A percentile compares a stretch with the other conserved stretches of the same genome.
Conservation (phyloP, 1,139 yeast species). For the Blastobotrys buckinghamii region DNA sequence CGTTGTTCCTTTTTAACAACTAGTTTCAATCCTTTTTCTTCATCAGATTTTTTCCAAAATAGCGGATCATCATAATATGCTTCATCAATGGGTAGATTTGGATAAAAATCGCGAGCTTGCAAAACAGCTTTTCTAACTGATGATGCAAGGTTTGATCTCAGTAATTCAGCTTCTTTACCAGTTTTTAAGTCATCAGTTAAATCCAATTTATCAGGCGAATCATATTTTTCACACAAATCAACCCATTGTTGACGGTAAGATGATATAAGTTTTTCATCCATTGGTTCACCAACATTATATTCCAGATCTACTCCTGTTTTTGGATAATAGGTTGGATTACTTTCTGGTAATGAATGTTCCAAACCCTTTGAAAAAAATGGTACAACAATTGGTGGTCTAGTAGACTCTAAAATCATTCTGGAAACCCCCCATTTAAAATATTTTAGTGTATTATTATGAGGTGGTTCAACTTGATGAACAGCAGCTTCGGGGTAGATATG, state of each 20-base stretch:
- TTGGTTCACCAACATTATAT: conserved; percentile 65
- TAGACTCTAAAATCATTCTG: conserved; percentile 72
- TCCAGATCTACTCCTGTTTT: conserved; percentile 57
- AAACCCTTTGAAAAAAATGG: conserved; percentile 87
- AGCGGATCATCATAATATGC: conserved; percentile 57
- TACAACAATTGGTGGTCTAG: conserved; percentile 79
- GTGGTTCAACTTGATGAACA: conserved; percentile 78
- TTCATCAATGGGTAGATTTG: conserved; percentile 17
- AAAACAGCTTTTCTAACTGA: conserved; percentile 6
- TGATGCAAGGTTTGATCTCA: conserved; percentile 63
- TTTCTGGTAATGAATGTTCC: conserved; percentile 82
- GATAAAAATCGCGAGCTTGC: background rate
- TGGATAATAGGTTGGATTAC: conserved; percentile 29
- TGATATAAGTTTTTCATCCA: conserved; percentile 57
- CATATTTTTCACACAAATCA: conserved; percentile 44
- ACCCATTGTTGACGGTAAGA: conserved; percentile 65
- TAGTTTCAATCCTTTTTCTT: background rate
- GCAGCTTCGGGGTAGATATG: conserved; percentile 95
- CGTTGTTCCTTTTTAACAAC: background rate
- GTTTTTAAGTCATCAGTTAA: conserved; percentile 54
- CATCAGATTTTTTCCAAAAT: conserved; percentile 52
- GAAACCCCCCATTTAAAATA: conserved; percentile 96
- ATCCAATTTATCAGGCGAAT: conserved; percentile 33
- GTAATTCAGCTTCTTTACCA: conserved; percentile 55
- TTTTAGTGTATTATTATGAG: conserved; percentile 78